Percentiles rank a stretch among this genome's conserved stretches.
Conservation (phyloP, 805 yeast genomes). For the Metschnikowia borealis region DNA sequence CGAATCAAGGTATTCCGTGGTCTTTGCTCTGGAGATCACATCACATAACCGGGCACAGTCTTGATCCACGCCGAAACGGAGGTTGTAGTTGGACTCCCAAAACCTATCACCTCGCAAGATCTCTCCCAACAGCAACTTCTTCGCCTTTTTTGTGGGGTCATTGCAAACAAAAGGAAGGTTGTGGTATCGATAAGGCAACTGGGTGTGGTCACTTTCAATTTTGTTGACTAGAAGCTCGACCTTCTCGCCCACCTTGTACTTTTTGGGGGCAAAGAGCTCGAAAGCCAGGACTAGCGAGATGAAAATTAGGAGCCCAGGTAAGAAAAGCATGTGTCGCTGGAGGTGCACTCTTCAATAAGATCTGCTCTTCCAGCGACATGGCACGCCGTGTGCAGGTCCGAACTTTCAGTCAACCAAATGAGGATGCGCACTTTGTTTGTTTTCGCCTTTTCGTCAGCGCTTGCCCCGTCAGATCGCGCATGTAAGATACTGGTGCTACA, state of each 20-base stretch:
- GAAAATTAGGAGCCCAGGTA: constrained; percentile 6
- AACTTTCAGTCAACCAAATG: not conserved
- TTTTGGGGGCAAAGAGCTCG: constrained; percentile 30
- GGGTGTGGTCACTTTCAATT: constrained; percentile 72
- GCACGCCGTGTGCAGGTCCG: not conserved
- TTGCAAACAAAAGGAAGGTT: constrained; percentile 82
- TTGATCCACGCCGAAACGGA: constrained; percentile 60
- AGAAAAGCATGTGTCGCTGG: constrained; percentile 7
- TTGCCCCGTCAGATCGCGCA: not conserved
- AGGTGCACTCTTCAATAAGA: not conserved
- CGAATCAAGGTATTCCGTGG: constrained; percentile 52
- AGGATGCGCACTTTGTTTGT: not conserved
- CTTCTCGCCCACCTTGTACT: constrained; percentile 48
- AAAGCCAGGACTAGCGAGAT: constrained; percentile 10
- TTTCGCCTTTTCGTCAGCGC: too few relatives aligned
- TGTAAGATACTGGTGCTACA: not conserved
- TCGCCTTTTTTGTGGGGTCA: constrained; percentile 42
- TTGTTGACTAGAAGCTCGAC: constrained; percentile 74
- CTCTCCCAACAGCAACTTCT: constrained; percentile 69
- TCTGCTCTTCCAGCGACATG: not conserved
- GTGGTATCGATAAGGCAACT: constrained; percentile 72
- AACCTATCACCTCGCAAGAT: constrained; percentile 77
- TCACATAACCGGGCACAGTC: constrained; percentile 69
- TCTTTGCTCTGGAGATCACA: constrained; percentile 49
- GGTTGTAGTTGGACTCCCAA: constrained; percentile 68